Conservation (phyloP, 2,329 filamentous ascomycete species). For the Paecilomyces formosus region DNA sequence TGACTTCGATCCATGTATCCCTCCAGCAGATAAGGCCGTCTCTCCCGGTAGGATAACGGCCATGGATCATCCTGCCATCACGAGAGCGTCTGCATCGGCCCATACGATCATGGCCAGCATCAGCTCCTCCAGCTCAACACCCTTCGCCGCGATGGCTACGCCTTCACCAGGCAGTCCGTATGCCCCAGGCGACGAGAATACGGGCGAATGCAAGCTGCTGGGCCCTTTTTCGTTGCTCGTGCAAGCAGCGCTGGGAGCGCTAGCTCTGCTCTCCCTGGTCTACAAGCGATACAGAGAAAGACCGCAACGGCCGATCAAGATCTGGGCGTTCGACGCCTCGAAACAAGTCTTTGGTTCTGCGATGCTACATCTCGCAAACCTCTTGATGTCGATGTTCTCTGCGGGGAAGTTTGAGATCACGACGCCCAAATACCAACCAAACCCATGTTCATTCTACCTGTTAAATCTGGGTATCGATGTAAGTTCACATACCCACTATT, state of each 20-base stretch:
- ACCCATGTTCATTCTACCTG: constrained; percentile 94
- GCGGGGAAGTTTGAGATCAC: constrained; percentile 63
- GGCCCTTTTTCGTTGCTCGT: constrained; percentile 88
- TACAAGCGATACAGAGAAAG: constrained; percentile 90
- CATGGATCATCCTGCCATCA: neutral
- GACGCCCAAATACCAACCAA: constrained; percentile 57
- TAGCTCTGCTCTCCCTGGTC: constrained; percentile 80
- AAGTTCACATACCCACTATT: constrained; percentile 37
- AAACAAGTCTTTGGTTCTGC: constrained; percentile 96
- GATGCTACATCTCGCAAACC: constrained; percentile 83
- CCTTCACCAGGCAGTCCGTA: constrained; percentile 4
- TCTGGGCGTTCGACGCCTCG: constrained; percentile 96
- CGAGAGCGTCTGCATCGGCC: neutral
- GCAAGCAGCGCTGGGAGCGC: constrained; percentile 73
- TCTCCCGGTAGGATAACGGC: constrained; percentile 1
- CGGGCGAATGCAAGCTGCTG: constrained; percentile 76
- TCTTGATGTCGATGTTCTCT: constrained; percentile 94
- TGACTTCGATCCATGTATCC: constrained; percentile 6
- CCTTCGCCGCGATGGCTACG: neutral
- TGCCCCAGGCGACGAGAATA: constrained; percentile 39
- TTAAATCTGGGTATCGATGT: constrained; percentile 94
- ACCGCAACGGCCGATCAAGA: constrained; percentile 84
- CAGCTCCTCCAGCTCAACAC: neutral
- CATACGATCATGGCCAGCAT: neutral
- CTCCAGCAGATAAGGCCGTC: constrained; percentile 9